phyloP scores from a whole-genome alignment of 176 grass and related monocot genomes.

The Eleusine coracana region DNA sequence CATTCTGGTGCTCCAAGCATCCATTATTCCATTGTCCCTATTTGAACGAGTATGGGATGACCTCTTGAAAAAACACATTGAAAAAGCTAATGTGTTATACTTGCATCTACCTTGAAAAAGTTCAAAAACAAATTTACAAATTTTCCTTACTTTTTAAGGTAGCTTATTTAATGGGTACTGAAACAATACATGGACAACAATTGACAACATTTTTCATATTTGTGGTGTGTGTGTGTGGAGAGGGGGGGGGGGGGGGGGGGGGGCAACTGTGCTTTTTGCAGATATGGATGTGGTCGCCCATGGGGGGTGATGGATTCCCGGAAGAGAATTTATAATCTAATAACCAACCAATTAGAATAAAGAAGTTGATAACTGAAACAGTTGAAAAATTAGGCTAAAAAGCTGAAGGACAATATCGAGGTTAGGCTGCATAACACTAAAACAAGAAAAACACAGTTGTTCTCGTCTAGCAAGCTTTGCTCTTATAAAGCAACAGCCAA shows the following conservation, averaged over 20 bases:
- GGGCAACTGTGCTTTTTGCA: not conserved
- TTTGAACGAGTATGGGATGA: not conserved
- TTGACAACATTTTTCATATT: not conserved
- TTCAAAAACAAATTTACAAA: not conserved
- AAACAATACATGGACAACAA: not conserved
- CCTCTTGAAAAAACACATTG: not conserved
- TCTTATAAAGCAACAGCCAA: conserved; percentile 16
- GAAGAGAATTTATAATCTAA: not conserved
- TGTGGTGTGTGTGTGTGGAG: too few relatives aligned
- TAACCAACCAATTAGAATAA: not conserved
- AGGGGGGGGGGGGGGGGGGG: too few relatives aligned
- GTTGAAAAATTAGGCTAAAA: not conserved
- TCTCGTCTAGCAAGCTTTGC: not conserved
- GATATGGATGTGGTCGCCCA: not conserved
- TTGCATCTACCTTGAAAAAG: not conserved
- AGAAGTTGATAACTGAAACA: not conserved
- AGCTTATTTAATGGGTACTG: not conserved
- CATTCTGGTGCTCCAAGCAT: not conserved
- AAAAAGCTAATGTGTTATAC: not conserved
- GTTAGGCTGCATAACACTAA: conserved; percentile 1
- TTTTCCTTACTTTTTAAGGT: not conserved
- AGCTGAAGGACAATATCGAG: not conserved
- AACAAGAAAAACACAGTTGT: not conserved
- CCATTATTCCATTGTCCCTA: not conserved
- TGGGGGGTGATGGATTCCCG: not conserved